A percentile compares a stretch with the other conserved stretches of the same genome.
These are phyloP conservation scores for Antarctomyces pellizariae DNA, from an alignment of 495 filamentous ascomycete species.

Conservation along the genomic window DNA sequence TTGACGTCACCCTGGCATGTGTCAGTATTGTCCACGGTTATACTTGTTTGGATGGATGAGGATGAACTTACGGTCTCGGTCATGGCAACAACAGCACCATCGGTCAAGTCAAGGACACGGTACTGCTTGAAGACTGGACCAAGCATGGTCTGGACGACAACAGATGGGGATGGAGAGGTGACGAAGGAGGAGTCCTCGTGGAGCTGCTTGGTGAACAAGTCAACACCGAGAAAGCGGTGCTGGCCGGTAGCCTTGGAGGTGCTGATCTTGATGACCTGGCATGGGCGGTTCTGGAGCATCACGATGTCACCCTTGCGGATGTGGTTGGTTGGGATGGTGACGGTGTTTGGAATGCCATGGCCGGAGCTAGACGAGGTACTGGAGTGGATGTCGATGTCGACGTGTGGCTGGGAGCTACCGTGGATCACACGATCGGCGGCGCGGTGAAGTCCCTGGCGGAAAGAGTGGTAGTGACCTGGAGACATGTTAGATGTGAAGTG, in stretches of 20 bases:
- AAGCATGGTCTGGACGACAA: slow-evolving; percentile 98
- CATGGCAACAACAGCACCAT: slow-evolving; percentile 60
- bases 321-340: slow-evolving; percentile 98
- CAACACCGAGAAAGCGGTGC: slow-evolving; percentile 97
- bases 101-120: slow-evolving; percentile 93
- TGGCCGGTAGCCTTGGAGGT: slow-evolving; percentile 95
- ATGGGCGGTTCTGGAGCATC: slow-evolving; percentile 96
- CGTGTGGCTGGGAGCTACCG: slow-evolving; percentile 28
- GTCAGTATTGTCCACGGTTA: slow-evolving; percentile 25
- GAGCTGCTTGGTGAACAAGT: slow-evolving; percentile 98
- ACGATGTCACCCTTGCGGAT: slow-evolving; percentile 96
- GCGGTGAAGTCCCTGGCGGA: slow-evolving; percentile 70
- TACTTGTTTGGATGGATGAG: slow-evolving; percentile 9
- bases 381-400: slow-evolving; percentile 29
- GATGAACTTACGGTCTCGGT: slow-evolving; percentile 31
- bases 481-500: slow-evolving; percentile 9
- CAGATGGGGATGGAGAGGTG: slow-evolving; percentile 85
- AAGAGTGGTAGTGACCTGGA: slow-evolving; percentile 72
- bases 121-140: slow-evolving; percentile 99
- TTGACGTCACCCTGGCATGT: slow-evolving; percentile 61
- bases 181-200: slow-evolving; percentile 98
- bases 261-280: slow-evolving; percentile 99
- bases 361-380: slow-evolving; percentile 6
- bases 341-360: slow-evolving; percentile 42
- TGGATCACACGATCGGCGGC: slow-evolving; percentile 63